Conservation (phyloP, 148 eudicot species). For the Cornus suecica region DNA sequence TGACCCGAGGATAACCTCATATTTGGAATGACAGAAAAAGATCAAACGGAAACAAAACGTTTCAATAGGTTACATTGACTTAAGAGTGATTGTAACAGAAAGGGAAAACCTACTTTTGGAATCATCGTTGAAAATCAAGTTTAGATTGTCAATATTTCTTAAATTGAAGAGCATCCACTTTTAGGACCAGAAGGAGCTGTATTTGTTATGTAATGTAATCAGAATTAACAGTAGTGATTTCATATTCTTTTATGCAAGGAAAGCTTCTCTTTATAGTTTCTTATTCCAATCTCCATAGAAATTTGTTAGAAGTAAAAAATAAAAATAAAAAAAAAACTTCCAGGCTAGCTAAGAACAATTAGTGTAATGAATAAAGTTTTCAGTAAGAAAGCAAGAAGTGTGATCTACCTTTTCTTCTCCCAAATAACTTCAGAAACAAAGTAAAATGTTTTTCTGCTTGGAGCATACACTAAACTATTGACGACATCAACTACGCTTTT, state of each 20-base stretch:
- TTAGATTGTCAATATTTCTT: too few species aligned
- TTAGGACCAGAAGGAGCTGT: not conserved
- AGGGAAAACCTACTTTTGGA: not conserved
- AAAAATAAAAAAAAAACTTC: too few species aligned
- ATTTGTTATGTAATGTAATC: not conserved
- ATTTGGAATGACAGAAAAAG: not conserved
- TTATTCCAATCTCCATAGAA: too few species aligned
- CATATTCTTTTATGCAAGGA: not conserved
- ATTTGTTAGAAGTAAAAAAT: too few species aligned
- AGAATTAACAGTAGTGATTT: not conserved
- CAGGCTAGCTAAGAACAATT: too few species aligned
- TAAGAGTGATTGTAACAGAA: not conserved
- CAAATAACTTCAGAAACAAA: conserved; percentile 61
- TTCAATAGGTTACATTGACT: not conserved
- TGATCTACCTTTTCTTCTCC: conserved; percentile 62
- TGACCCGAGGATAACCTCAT: not conserved
- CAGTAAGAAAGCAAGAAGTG: conserved; percentile 24
- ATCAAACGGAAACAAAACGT: not conserved
- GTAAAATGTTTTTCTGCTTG: conserved; percentile 65
- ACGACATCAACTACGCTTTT: conserved; percentile 37
- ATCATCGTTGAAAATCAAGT: too few species aligned
- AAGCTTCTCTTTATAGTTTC: too few species aligned
- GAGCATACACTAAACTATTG: conserved; percentile 84
- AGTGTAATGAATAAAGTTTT: too few species aligned
- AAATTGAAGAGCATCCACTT: too few species aligned